A percentile compares a stretch with the other conserved stretches of the same genome.
Evolutionary conservation across 2,329 filamentous ascomycete species (phyloP).

Genomic region (Cordyceps militaris): DNA sequence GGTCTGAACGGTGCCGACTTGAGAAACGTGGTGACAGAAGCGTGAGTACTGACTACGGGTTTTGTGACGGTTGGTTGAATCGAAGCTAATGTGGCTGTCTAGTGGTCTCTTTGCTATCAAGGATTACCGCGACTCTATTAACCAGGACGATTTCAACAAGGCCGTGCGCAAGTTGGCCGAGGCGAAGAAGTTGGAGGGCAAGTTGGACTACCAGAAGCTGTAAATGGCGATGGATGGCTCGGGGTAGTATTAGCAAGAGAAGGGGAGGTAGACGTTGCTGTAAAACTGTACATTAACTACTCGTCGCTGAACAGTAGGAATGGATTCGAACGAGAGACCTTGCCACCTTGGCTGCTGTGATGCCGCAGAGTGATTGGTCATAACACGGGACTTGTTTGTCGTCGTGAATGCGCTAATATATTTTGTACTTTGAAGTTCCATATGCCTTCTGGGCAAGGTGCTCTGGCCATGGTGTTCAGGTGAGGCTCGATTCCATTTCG

Average conservation of each 20-base stretch:
- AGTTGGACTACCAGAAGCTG: conserved; percentile 95
- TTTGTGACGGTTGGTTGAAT: too few species aligned
- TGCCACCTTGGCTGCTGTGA: neutral
- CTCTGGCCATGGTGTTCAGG: neutral
- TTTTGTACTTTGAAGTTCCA: too few species aligned
- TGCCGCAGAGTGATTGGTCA: neutral
- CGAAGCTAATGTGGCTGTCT: conserved; percentile 1
- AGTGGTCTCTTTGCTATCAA: conserved; percentile 97
- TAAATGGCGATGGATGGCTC: conserved; percentile 34
- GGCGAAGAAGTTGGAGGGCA: conserved; percentile 96
- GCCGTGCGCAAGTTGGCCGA: conserved; percentile 96
- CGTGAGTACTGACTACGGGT: conserved; percentile 55
- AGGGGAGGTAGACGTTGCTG: neutral
- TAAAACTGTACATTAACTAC: conserved; percentile 12
- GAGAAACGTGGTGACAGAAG: conserved; percentile 96
- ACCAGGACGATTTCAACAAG: conserved; percentile 99
- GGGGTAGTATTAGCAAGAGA: neutral
- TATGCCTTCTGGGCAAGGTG: too few species aligned
- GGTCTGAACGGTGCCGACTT: conserved; percentile 95
- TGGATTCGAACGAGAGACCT: neutral
- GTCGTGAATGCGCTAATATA: neutral
- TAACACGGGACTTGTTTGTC: neutral
- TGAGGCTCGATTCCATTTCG: neutral
- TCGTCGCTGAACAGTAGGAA: conserved; percentile 4
- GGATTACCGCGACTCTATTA: conserved; percentile 91